Evolutionary conservation across 371 early-diverging fungal genomes (phyloP).

Genomic region (Rhizopus sp.): DNA sequence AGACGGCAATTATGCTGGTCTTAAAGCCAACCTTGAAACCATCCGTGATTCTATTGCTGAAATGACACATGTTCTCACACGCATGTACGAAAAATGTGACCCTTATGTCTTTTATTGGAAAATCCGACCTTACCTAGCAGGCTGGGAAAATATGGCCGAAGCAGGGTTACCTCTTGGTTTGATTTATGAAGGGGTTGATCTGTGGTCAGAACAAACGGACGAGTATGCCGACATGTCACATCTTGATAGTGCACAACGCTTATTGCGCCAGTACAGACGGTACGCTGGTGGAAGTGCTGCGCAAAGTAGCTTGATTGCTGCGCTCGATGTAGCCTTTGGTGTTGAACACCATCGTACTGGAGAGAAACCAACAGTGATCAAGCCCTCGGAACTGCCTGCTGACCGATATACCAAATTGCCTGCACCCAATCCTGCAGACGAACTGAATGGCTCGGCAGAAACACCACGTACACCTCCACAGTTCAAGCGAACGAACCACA

Average conservation of each 20-base stretch:
- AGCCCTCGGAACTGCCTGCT: constrained; percentile 17
- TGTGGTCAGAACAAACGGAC: constrained; percentile 49
- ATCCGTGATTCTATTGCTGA: constrained; percentile 61
- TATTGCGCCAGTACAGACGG: constrained; percentile 61
- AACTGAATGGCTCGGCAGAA: constrained; percentile 26
- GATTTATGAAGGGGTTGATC: constrained; percentile 89
- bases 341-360: constrained; percentile 88
- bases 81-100: constrained; percentile 94
- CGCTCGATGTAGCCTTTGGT: constrained; percentile 89
- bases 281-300: constrained; percentile 96
- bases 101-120: constrained; percentile 96
- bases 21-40: constrained; percentile 53
- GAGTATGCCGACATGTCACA: constrained; percentile 59
- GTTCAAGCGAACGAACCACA: constrained; percentile 52
- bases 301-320: constrained; percentile 92
- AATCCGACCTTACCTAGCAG: constrained; percentile 89
- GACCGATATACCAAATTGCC: constrained; percentile 43
- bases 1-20: constrained; percentile 46
- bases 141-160: constrained; percentile 91
- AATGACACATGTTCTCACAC: constrained; percentile 66
- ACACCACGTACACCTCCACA: constrained; percentile 39
- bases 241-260: constrained; percentile 57
- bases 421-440: constrained; percentile 38
- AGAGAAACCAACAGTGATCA: constrained; percentile 35
- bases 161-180: constrained; percentile 85